Evolutionary conservation across 768 basidiomycete genomes (phyloP), one percentile per base, ranked within the genome.

Genomic region (Auriscalpium orientale): DNA sequence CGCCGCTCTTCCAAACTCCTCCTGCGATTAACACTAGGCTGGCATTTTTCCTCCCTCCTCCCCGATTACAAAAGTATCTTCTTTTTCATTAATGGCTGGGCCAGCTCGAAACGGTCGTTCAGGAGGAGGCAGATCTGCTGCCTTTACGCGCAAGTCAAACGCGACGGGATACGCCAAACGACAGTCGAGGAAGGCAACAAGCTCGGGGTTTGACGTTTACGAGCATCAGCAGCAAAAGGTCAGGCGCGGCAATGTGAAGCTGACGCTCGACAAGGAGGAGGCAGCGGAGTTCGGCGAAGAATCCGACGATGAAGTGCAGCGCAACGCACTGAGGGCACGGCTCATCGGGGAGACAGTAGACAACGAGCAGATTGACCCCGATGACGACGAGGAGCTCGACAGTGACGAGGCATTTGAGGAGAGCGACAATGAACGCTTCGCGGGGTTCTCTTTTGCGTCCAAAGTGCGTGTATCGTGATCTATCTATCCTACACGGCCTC

Each of bases 391-490:
- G 65, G 90, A 93, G 58, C 80, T 93, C 46, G 88, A 91, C 57
- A 87, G 84, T 59, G 92, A 94, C 63, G 84, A 77, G 58, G 91
- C 89, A 1, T 89, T 91, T 57, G 88, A 90, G 58, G 87, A 89
- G 66, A 83, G 80, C 54, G 90, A 91, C 36, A 84, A 84, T 56
- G 90, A 93, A n/a, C 73, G 77, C 3, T 91, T 84, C 70, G 83
- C 82, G 10, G 85, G 82, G 3, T 86, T 86, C 59, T 62, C 58
- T 13, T 77, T 79, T 58, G 61, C 67, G 43, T 76, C 80, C 7
- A 67, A 64, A 55, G 69, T 63, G 73, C 58, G 60, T 51, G 28
- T 22, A 46, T 37, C 50, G 61, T 49, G 56, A 46, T 49, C 10
- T 52, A 9, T 3, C 7, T 16, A 11, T 49, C 21, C 13, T 16